Base-by-base conservation (phyloP, 345 rosid genomes). In the Salix viminalis region DNA sequence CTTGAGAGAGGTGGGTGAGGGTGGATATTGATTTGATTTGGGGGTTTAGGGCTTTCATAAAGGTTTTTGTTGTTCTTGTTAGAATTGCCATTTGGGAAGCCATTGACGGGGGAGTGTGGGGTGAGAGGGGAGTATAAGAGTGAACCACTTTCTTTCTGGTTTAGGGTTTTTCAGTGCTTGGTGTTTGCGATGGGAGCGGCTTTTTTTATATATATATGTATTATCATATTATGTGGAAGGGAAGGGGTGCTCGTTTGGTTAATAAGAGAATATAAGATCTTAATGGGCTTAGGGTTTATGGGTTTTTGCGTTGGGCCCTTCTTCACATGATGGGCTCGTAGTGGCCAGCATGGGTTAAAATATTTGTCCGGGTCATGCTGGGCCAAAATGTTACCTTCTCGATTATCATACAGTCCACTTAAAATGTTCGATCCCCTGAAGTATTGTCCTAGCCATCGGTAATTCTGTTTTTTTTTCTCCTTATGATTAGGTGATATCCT, bases 1-100 rank as follows among this genome's bases (percentile, higher is more conserved):
- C 87, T 78, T 95, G 97, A 21, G 82, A 90, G 50, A 91, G 92
- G 83, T 76, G 86, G 23, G 90, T 68, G 81, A 89, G 85, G 13
- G 92, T 83, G 82, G 96, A 85, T 73, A 93, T 87, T 72, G 84
- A 50, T 48, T 86, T 90, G 83, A 80, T 71, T 34, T 65, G 73
- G 66, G 83, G 82, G 83, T 75, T 79, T 6, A 86, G 81, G 79
- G 84, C 81, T 81, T 79, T 84, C 75, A 76, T 60, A 76, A 87
- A 82, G 76, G 77, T 78, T 36, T 84, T 84, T 48, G 86, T 82
- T 56, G 50, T 46, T 46, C 92, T 85, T 21, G 71, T 24, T 7
- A 89, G 76, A 77, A 90, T 87, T 62, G 87, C 44, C 85, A 85
- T 78, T 71, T 81, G 92, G 34, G 91, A 81, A 72, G 91, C 87